Conservation (phyloP, 495 filamentous ascomycete species). For the Trichoderma erinaceum region DNA sequence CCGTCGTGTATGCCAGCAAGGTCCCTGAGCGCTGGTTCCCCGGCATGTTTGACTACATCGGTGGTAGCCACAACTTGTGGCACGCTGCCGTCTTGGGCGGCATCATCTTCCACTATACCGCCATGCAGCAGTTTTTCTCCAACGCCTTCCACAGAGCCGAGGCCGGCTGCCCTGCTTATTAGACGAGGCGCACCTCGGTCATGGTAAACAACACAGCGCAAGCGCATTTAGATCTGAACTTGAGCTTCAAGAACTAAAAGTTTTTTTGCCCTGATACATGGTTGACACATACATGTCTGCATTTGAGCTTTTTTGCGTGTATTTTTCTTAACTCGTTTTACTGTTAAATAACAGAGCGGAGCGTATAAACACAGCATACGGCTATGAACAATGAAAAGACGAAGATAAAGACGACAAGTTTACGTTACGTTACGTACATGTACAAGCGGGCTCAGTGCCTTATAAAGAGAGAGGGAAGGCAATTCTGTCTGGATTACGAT, state of each 20-base stretch:
- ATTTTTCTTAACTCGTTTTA: too few relatives aligned
- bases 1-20: conserved; percentile 85
- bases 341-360: too few relatives aligned
- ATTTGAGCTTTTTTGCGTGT: too few relatives aligned
- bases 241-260: too few relatives aligned
- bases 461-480: background rate
- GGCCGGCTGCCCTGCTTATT: conserved; percentile 43
- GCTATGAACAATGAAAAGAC: background rate
- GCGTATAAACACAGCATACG: too few relatives aligned
- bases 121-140: conserved; percentile 93
- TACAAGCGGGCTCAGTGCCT: background rate
- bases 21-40: conserved; percentile 90
- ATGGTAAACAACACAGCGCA: too few relatives aligned
- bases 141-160: conserved; percentile 70
- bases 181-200: conserved; percentile 8
- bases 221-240: too few relatives aligned
- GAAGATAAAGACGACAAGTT: background rate
- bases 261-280: too few relatives aligned
- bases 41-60: conserved; percentile 88
- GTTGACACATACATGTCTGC: too few relatives aligned
- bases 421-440: background rate
- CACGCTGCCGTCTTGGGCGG: conserved; percentile 91
- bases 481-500: background rate
- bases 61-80: conserved; percentile 96
- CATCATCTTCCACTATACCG: conserved; percentile 93